Evolutionary conservation across 164 flowering plant genomes (phyloP), one percentile per base, ranked within the genome.

Genomic region (Cinnamomum micranthum): DNA sequence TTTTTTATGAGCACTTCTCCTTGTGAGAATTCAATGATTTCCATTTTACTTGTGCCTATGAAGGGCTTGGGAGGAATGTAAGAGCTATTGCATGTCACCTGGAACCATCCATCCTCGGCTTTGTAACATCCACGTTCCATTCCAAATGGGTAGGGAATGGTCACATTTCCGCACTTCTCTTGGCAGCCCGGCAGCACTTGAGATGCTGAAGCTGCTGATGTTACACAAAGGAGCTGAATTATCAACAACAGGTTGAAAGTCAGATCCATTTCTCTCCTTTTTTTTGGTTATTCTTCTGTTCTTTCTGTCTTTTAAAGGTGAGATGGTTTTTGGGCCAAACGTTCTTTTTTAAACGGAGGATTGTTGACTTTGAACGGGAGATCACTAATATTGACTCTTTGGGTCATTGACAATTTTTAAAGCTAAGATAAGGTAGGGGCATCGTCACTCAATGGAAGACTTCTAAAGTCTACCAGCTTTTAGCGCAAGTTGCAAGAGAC

Each of bases 1-100:
- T 3, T 22, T 22, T 20, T 52, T 14, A 63, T 13, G 9, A 52
- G 13, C 63, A 68, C 24, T 64, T 52, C 55, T 20, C 25, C 20
- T 22, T 14, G 41, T 17, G 71, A 76, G n/a, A 71, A n/a, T 11
- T 65, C 51, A 28, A 71, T 20, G 24, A 76, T 25, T 20, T 71
- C 65, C 23, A 62, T 13, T 6, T 59, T 50, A 22, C 63, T 28
- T 0, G 52, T 25, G 6, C 65, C 72, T 25, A 62, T 15, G 35
- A 63, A 69, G 17, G 68, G 68, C 28, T 60, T 62, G 24, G 77
- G 72, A 60, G 73, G 73, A 13, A n/a, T 13, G 64, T 19, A 63
- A 27, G 76, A 70, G 7, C 33, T 12, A 31, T 14, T 67, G 47
- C 70, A 67, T 13, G 35, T 67, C 20, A 67, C 19, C n/a, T 2